Percentiles rank a stretch among this genome's conserved stretches.
Evolutionary conservation across 83 land plant species (phyloP).

Genomic region (Picea abies): DNA sequence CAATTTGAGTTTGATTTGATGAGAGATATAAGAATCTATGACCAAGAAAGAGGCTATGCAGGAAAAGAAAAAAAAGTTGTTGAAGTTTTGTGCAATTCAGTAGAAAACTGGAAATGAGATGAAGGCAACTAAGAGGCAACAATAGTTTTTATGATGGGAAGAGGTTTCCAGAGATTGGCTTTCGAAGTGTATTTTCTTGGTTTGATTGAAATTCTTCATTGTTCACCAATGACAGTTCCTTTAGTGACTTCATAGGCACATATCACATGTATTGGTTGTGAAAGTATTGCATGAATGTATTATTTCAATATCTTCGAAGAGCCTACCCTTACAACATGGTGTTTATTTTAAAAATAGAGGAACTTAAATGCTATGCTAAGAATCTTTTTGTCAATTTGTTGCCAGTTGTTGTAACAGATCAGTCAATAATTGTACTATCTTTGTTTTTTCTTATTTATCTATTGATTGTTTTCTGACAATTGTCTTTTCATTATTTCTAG

Average conservation of each 20-base stretch:
- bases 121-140: neutral
- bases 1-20: neutral
- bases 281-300: neutral
- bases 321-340: neutral
- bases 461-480: neutral
- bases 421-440: neutral
- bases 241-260: neutral
- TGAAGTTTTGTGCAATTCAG: neutral
- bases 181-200: neutral
- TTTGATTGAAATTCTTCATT: neutral
- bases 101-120: neutral
- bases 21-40: neutral
- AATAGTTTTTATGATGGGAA: neutral
- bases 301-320: neutral
- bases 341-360: neutral
- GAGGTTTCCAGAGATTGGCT: neutral
- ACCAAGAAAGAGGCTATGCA: neutral
- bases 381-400: neutral
- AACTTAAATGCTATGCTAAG: neutral
- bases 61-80: neutral
- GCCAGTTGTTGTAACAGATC: neutral
- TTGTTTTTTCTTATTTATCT: neutral
- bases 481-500: slow-evolving; percentile 32
- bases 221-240: neutral
- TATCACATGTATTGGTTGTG: neutral